phyloP scores from a whole-genome alignment of 2,329 filamentous ascomycete genomes.

The Pyricularia sp. region DNA sequence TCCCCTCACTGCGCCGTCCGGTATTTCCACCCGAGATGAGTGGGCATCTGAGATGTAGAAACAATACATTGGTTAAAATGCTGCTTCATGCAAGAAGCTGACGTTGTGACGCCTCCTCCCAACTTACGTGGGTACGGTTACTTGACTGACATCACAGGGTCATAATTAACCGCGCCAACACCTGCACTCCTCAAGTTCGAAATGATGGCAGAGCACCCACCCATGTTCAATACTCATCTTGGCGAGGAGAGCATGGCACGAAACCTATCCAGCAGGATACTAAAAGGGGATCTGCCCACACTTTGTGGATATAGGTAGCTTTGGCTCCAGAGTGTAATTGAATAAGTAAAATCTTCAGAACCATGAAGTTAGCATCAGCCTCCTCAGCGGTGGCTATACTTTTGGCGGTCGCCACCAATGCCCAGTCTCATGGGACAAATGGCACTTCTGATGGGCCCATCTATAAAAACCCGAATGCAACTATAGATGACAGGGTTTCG shows the following conservation, averaged over 20 bases:
- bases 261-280: not conserved
- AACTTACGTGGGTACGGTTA: not conserved
- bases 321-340: not conserved
- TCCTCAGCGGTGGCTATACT: not conserved
- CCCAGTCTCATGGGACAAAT: not conserved
- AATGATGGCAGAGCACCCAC: not conserved
- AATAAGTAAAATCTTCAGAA: not conserved
- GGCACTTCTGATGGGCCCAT: slow-evolving; percentile 11
- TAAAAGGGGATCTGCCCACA: not conserved
- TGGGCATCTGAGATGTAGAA: not conserved
- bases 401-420: not conserved
- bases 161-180: not conserved
- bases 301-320: not conserved
- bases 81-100: not conserved
- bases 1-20: not conserved
- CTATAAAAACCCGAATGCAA: slow-evolving; percentile 51
- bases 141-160: not conserved
- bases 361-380: not conserved
- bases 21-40: not conserved
- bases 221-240: not conserved
- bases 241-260: not conserved
- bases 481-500: slow-evolving; percentile 49
- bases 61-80: not conserved
- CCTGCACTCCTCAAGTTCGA: not conserved
- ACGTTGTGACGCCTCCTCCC: not conserved